These are phyloP conservation scores for Diaporthe batatas DNA, from an alignment of 2,329 filamentous ascomycete genomes.

Conservation along the genomic window DNA sequence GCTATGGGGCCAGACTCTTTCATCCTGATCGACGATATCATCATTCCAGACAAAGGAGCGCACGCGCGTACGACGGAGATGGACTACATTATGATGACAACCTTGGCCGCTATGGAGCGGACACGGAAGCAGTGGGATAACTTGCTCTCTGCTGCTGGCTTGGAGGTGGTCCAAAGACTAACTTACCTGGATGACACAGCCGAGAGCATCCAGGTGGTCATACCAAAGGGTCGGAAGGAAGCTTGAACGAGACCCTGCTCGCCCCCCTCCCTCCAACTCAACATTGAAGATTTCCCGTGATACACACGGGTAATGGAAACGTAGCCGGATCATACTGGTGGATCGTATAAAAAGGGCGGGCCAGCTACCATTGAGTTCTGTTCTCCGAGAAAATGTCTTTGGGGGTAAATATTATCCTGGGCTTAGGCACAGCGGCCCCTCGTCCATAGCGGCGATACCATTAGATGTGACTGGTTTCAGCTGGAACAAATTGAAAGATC, in stretches of 20 bases:
- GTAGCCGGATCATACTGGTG: neutral
- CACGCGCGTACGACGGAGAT: conserved; percentile 48
- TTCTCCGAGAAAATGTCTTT: neutral
- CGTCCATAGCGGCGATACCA: neutral
- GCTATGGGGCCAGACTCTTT: conserved; percentile 48
- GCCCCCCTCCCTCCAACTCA: neutral
- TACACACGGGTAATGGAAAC: neutral
- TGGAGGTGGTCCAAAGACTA: conserved; percentile 38
- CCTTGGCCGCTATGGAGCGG: conserved; percentile 51
- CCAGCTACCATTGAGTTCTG: neutral
- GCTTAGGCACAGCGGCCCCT: neutral
- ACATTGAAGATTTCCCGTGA: too few species aligned
- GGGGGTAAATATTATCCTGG: neutral
- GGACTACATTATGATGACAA: conserved; percentile 55
- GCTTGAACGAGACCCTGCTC: too few species aligned
- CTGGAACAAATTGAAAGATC: neutral
- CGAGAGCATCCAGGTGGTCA: conserved; percentile 30
- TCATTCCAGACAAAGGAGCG: conserved; percentile 53
- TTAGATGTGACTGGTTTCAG: neutral
- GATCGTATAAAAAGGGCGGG: neutral
- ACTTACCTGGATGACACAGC: conserved; percentile 36
- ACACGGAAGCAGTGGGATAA: conserved; percentile 52
- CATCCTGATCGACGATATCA: conserved; percentile 56
- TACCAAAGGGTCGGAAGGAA: neutral
- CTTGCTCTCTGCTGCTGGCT: conserved; percentile 44